A percentile compares a stretch with the other conserved stretches of the same genome.
phyloP scores from a whole-genome alignment of 768 basidiomycete species.

The Tulasnella sp. region DNA sequence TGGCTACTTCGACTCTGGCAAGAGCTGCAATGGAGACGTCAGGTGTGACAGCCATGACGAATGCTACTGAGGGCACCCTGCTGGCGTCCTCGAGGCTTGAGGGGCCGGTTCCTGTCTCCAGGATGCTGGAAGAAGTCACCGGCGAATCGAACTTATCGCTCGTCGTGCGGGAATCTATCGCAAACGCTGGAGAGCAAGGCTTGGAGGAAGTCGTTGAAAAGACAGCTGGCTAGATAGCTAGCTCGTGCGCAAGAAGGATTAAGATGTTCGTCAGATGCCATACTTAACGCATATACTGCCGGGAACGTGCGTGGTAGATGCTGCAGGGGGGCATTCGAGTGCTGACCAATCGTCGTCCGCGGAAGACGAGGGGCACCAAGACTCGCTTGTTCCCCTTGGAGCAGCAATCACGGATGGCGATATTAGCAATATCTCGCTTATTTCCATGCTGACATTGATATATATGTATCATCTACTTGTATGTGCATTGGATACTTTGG shows the following conservation, averaged over 20 bases:
- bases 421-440: background rate
- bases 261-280: background rate
- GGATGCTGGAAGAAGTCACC: background rate
- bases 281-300: background rate
- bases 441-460: background rate
- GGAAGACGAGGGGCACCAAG: background rate
- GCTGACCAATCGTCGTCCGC: background rate
- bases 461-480: background rate
- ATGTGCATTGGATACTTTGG: background rate
- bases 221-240: background rate
- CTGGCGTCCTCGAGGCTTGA: constrained; percentile 3
- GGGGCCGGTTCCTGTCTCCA: background rate
- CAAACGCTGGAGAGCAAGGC: constrained; percentile 19
- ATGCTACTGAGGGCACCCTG: background rate
- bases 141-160: constrained; percentile 6
- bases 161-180: constrained; percentile 17
- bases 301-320: background rate
- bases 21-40: constrained; percentile 1
- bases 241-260: background rate
- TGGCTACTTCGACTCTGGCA: background rate
- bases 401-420: background rate
- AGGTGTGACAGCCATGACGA: constrained; percentile 10
- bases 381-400: background rate
- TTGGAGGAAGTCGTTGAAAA: constrained; percentile 9
- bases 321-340: background rate